These are phyloP conservation scores for Neoboletus subvelutipes DNA, from an alignment of 768 basidiomycete genomes.

Conservation along the genomic window DNA sequence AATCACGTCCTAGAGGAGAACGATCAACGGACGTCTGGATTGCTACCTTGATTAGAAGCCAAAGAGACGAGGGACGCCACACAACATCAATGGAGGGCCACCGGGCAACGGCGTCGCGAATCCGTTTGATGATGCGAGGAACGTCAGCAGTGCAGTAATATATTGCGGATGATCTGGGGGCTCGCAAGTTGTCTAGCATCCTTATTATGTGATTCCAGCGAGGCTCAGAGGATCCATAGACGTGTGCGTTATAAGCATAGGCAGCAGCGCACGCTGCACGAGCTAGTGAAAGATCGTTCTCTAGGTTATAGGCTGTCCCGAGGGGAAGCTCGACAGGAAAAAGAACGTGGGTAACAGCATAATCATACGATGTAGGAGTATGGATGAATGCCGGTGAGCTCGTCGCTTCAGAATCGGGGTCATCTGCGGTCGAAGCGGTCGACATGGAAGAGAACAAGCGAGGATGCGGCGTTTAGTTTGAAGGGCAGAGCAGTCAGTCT, in stretches of 20 bases:
- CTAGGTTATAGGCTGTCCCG: background rate
- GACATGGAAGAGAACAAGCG: too few relatives aligned
- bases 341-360: constrained; percentile 14
- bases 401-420: background rate
- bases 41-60: constrained; percentile 33
- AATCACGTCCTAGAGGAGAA: constrained; percentile 5
- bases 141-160: constrained; percentile 3
- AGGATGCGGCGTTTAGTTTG: too few relatives aligned
- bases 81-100: background rate
- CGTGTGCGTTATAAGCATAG: background rate
- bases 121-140: constrained; percentile 23
- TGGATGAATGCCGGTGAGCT: background rate
- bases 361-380: background rate
- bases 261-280: constrained; percentile 4
- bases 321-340: constrained; percentile 1
- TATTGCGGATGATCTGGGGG: background rate
- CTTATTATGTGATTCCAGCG: constrained; percentile 3
- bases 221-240: background rate
- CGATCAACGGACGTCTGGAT: constrained; percentile 26
- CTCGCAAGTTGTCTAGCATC: constrained; percentile 6
- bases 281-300: background rate
- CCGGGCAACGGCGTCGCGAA: constrained; percentile 24
- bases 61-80: constrained; percentile 34
- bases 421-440: too few relatives aligned
- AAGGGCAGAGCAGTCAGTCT: too few relatives aligned